phyloP scores from a whole-genome alignment of 345 rosid genomes.

The Sisymbrium altissimum region DNA sequence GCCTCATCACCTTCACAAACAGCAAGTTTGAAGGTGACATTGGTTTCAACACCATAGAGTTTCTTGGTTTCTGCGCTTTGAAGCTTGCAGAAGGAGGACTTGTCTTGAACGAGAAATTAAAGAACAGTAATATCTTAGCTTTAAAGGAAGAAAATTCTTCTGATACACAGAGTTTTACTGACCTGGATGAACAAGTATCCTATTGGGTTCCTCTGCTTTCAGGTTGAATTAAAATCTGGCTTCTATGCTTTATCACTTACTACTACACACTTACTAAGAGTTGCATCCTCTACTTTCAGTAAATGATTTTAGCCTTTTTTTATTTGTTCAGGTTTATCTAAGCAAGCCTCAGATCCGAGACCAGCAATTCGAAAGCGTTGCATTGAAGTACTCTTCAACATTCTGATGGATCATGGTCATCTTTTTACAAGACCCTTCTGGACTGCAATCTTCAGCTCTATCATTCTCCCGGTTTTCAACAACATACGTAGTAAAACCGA shows the following conservation, averaged over 20 bases:
- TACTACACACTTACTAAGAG: background rate
- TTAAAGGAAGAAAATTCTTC: slow-evolving; percentile 36
- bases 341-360: slow-evolving; percentile 78
- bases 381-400: slow-evolving; percentile 84
- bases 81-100: slow-evolving; percentile 92
- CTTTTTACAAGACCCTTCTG: slow-evolving; percentile 75
- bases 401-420: slow-evolving; percentile 93
- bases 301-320: background rate
- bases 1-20: slow-evolving; percentile 85
- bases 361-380: slow-evolving; percentile 73
- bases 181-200: slow-evolving; percentile 74
- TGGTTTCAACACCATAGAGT: slow-evolving; percentile 93
- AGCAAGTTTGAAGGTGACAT: slow-evolving; percentile 87
- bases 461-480: slow-evolving; percentile 65
- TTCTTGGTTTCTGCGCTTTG: slow-evolving; percentile 90
- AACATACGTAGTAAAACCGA: slow-evolving; percentile 46
- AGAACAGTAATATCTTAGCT: slow-evolving; percentile 39
- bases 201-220: slow-evolving; percentile 93
- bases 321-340: slow-evolving; percentile 73
- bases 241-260: background rate
- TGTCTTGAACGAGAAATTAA: slow-evolving; percentile 51
- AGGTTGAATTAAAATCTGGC: slow-evolving; percentile 42
- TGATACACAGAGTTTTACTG: slow-evolving; percentile 34
- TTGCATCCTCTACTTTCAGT: background rate
- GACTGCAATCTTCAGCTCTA: slow-evolving; percentile 54